Conservation (phyloP, 768 basidiomycete species). For the Amanita subjunquillea region DNA sequence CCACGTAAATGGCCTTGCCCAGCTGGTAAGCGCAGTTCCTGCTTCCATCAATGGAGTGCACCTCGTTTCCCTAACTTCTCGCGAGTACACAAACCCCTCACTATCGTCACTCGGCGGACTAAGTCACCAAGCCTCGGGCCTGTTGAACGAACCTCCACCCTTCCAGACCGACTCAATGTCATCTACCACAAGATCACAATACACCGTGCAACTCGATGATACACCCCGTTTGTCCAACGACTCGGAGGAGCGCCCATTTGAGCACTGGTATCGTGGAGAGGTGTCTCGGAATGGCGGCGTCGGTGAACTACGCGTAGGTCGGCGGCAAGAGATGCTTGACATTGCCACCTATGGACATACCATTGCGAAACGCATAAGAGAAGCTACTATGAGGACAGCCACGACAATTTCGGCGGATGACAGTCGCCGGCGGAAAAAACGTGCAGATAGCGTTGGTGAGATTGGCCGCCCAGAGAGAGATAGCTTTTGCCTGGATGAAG, state of each 20-base stretch:
- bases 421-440: slow-evolving; percentile 29
- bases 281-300: slow-evolving; percentile 84
- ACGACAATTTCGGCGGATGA: slow-evolving; percentile 15
- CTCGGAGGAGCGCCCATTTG: slow-evolving; percentile 75
- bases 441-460: slow-evolving; percentile 59
- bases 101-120: slow-evolving; percentile 14
- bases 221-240: slow-evolving; percentile 52
- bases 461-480: slow-evolving; percentile 38
- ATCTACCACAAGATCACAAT: slow-evolving; percentile 15
- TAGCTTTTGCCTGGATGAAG: slow-evolving; percentile 64
- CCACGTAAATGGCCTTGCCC: slow-evolving; percentile 2
- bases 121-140: slow-evolving; percentile 24
- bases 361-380: slow-evolving; percentile 24
- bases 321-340: slow-evolving; percentile 76
- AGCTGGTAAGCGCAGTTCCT: slow-evolving; percentile 9
- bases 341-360: slow-evolving; percentile 79
- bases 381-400: slow-evolving; percentile 7
- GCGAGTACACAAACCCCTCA: slow-evolving; percentile 12
- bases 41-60: slow-evolving; percentile 12
- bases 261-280: slow-evolving; percentile 88
- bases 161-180: slow-evolving; percentile 38
- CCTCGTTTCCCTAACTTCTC: slow-evolving; percentile 10
- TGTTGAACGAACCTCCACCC: slow-evolving; percentile 58
- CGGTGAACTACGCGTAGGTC: slow-evolving; percentile 68
- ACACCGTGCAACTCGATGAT: slow-evolving; percentile 23